Base-by-base conservation (phyloP, 2,329 filamentous ascomycete genomes). In the Hawksworthiomyces lignivorus region DNA sequence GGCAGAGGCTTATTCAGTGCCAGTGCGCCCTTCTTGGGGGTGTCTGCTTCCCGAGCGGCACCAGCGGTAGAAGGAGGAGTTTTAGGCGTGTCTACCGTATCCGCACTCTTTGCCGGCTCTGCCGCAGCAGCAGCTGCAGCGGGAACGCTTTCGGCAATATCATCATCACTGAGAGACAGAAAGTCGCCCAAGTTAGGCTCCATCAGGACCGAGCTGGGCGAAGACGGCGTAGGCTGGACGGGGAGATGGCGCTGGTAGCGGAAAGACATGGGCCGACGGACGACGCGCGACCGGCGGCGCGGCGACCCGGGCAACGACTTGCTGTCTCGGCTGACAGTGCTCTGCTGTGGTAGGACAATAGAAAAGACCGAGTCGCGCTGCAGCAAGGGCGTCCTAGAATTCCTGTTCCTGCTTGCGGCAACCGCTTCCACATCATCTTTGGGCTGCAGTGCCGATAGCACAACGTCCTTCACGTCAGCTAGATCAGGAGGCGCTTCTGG, bases 161-260 rank as follows among this genome's bases (percentile, higher is more conserved):
- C 75, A 22, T 79, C 73, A 45, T 78, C 74, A 43, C 65, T 71
- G 6, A 78, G 60, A 17, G 64, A 62, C 40, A 75, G 61, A 39
- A 78, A 77, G 29, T 78, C 74, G 15, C 66, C 63, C 18, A 77
- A 58, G 28, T 67, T 67, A 6, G 73, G 73, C 50, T 77, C 73
- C 34, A 62, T 60, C 4, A 77, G 62, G 2, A 65, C 61, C 2
- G 59, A 54, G 41, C 61, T 61, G 21, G 54, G 50, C 15, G 57
- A 53, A 2, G 58, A 56, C 15, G 43, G 45, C 4, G 39, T 27
- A 7, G 31, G 30, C 34, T 46, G 43, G 6, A 20, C 35, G 7
- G 49, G 44, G 12, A 46, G 38, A 22, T 41, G 42, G 14, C 43
- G 47, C 27, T 44, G 40, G 39, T 43, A 43, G 29, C 43, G 45